Base-by-base conservation (phyloP, 2,329 filamentous ascomycete species). In the Metarhizium guizhouense region DNA sequence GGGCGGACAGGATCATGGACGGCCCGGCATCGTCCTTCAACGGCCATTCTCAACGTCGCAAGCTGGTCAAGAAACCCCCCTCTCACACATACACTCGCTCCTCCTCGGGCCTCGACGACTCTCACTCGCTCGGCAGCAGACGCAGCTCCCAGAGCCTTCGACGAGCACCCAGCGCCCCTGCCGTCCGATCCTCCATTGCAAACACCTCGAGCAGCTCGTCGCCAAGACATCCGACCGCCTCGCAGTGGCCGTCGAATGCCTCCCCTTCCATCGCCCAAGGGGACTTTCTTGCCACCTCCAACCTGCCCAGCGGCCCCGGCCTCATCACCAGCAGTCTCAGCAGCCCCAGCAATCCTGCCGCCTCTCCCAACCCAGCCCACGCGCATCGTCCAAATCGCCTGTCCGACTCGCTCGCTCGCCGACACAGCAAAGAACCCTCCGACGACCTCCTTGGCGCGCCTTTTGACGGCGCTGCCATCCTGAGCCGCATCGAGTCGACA, bases 371-470 rank as follows among this genome's bases (percentile, higher is more conserved):
- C 54, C 29, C 62, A 16, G 51, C 56, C 20, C 56, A 56, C 42
- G 53, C 56, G 54, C 59, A 55, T 57, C 59, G 55, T 50, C 57
- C 61, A 25, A 60, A 58, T 43, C 59, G 61, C 57, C 53, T 62
- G 45, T 62, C 64, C 58, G 60, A 59, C 54, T 52, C 54, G 32
- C 54, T 54, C 40, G 45, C 55, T 56, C 58, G 45, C 48, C 61
- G 58, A 53, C 51, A 58, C 43, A 61, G 59, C 58, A 61, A 55
- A 57, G 64, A 66, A 55, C 60, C 74, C 10, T 76, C 80, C 55
- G 81, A 84, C 68, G 83, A 85, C 61, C 73, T 86, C 57, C 76
- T 86, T 70, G 83, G 83, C 63, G 81, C 82, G 60, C 83, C 83
- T 47, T 86, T 86, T 69, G 83, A 86, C 80, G 78, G 81, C 63